Evolutionary conservation across 345 rosid species (phyloP).

Genomic region (Noccaea caerulescens): DNA sequence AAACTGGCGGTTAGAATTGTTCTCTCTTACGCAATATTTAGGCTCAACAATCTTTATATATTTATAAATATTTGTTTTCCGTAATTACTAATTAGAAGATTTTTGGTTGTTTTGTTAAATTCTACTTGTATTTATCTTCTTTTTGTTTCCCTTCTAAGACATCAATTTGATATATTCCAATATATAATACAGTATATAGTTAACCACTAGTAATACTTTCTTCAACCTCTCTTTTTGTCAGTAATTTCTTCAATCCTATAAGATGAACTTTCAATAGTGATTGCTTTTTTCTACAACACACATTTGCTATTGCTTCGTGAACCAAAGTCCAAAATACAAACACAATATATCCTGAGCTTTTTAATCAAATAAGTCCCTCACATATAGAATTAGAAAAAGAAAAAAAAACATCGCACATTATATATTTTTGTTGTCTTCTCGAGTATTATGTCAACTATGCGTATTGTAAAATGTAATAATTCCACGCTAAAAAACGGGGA

Average conservation of each 20-base stretch:
- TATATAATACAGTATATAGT: background rate
- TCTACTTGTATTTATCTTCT: too few relatives aligned
- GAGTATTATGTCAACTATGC: slow-evolving; percentile 14
- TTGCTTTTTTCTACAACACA: background rate
- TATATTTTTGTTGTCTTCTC: background rate
- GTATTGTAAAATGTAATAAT: slow-evolving; percentile 12
- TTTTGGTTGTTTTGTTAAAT: background rate
- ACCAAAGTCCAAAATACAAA: background rate
- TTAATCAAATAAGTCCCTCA: background rate
- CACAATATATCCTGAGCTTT: background rate
- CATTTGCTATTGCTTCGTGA: background rate
- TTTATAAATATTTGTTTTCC: background rate
- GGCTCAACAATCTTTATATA: background rate
- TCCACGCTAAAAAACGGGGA: slow-evolving; percentile 24
- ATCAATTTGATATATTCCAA: background rate
- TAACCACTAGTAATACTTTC: background rate
- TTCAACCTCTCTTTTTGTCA: background rate
- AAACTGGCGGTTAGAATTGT: slow-evolving; percentile 41
- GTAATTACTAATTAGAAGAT: background rate
- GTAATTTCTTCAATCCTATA: background rate
- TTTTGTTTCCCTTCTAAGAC: too few relatives aligned
- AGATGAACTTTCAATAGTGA: background rate
- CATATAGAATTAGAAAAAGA: too few relatives aligned
- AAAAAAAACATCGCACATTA: background rate
- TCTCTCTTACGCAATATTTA: slow-evolving; percentile 36